Evolutionary conservation across 306 rosid species (phyloP).

Genomic region (Acacia melanoxylon): DNA sequence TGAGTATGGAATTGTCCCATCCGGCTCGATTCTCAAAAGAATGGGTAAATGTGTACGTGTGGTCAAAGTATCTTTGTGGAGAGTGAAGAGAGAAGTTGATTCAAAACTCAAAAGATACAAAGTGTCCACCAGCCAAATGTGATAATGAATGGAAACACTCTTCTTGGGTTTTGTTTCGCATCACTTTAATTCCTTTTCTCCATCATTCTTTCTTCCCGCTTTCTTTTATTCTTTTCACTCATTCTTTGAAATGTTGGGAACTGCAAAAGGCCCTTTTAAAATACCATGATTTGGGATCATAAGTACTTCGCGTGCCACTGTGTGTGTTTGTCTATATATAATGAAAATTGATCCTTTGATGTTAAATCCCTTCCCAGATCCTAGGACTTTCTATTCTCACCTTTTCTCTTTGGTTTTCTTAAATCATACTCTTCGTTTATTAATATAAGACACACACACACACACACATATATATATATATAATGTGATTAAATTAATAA

Average conservation of each 20-base stretch:
- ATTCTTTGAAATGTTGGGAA: slow-evolving; percentile 54
- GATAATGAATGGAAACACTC: slow-evolving; percentile 62
- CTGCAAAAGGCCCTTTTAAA: slow-evolving; percentile 43
- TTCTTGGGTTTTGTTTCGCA: slow-evolving; percentile 65
- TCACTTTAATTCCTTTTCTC: neutral
- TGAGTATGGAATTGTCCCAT: too few species aligned
- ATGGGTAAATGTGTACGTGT: neutral
- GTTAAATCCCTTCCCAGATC: slow-evolving; percentile 66
- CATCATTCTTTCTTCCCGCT: neutral
- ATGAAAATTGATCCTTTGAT: slow-evolving; percentile 1
- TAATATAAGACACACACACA: too few species aligned
- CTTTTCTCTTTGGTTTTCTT: slow-evolving; percentile 25
- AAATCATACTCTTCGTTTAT: slow-evolving; percentile 6
- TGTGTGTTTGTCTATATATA: too few species aligned
- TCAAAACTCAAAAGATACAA: neutral
- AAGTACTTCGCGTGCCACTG: neutral
- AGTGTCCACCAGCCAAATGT: slow-evolving; percentile 42
- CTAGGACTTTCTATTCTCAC: slow-evolving; percentile 55
- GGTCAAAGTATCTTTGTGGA: neutral
- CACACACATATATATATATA: too few species aligned
- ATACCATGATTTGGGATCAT: slow-evolving; percentile 13
- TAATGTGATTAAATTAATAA: too few species aligned
- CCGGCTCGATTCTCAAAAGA: too few species aligned
- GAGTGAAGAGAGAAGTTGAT: neutral
- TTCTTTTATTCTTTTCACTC: neutral